Evolutionary conservation across 2,329 filamentous ascomycete species (phyloP), one percentile per base, ranked within the genome.

Genomic region (Chrysosporium queenslandicum): DNA sequence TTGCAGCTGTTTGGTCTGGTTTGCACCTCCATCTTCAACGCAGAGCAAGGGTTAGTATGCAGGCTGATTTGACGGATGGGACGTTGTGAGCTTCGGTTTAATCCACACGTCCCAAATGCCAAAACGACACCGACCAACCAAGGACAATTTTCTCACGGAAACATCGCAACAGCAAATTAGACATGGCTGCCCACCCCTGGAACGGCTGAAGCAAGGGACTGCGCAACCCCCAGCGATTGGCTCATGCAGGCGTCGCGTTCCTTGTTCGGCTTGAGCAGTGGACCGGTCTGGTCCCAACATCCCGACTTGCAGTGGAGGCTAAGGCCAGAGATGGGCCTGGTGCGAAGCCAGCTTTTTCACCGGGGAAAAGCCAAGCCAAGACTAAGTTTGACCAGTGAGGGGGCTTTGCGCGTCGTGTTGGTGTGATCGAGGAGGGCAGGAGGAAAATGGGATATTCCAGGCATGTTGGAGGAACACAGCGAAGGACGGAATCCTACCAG

Each of bases 81-180:
- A 20, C 36, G 36, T 3, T 16, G 27, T 11, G 11, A 45, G 21
- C 43, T 14, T 2, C 14, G 4, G 11, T 11, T 25, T 4, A 49
- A 49, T 36, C 18, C n/a, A 32, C 46, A 49, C 46, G 34, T 18
- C 36, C 36, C 36, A 40, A n/a, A n/a, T 14, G 9, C n/a, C 21
- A 40, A 49, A 49, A 49, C 46, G 46, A 14, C 46, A 49, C 46
- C 16, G 46, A 40, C 46, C 46, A 49, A 49, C 46, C 46, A 49
- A 16, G 5, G 1, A 2, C 34, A 4, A 14, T 25, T 49, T 25
- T 29, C n/a, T 21, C 21, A 29, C 32, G 36, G 46, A 30, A 49
- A 39, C 46, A 30, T 36, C 46, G n/a, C 18, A 18, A 40, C 25
- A 20, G 36, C 46, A 49, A 41, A 40, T 41, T 16, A 40, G 37